Evolutionary conservation across 768 basidiomycete genomes (phyloP).

Genomic region (Phlebiopsis gigantea): DNA sequence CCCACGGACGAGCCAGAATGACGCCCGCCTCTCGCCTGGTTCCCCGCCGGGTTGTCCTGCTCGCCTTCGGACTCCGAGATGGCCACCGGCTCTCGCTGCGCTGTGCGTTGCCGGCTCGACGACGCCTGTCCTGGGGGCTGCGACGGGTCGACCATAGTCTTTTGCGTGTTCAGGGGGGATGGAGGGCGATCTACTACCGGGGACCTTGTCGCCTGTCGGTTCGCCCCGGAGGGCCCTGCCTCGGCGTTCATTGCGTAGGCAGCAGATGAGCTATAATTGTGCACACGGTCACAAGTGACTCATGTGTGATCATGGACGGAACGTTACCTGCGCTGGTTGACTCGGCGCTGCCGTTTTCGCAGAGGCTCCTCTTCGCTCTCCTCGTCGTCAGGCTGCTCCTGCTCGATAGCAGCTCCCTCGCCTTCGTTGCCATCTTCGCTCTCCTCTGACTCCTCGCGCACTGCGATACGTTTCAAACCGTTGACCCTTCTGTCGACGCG

Average conservation of each 20-base stretch:
- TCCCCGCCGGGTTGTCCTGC: not conserved
- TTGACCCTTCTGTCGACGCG: not conserved
- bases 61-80: not conserved
- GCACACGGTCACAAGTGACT: too few species aligned
- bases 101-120: not conserved
- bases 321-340: too few species aligned
- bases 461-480: too few species aligned
- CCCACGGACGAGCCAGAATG: not conserved
- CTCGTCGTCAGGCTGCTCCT: not conserved
- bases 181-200: not conserved
- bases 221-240: too few species aligned
- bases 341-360: too few species aligned
- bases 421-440: not conserved
- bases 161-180: not conserved
- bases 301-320: too few species aligned
- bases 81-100: not conserved
- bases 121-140: not conserved
- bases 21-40: not conserved
- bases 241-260: too few species aligned
- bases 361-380: not conserved
- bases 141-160: not conserved
- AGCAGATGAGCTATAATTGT: too few species aligned
- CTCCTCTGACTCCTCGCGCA: too few species aligned
- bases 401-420: too few species aligned
- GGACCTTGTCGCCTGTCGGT: too few species aligned